Conservation (phyloP, 2,329 filamentous ascomycete genomes). For the Alternaria novae-zelandiae region DNA sequence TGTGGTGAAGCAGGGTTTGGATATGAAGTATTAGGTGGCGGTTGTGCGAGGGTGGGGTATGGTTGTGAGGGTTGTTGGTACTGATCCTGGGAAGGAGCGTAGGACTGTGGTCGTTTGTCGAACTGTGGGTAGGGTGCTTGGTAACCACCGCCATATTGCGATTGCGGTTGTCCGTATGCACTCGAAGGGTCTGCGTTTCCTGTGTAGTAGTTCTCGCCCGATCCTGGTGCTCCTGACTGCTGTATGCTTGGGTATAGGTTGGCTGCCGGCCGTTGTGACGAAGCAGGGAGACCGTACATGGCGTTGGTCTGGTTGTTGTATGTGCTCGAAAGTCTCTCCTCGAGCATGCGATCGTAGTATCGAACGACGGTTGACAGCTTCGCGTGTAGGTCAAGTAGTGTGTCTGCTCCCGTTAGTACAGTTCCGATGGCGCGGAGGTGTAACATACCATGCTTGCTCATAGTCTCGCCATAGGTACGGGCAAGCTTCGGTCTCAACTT, state of each 20-base stretch:
- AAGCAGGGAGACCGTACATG: constrained; percentile 47
- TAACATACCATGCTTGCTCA: constrained; percentile 93
- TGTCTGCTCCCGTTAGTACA: constrained; percentile 66
- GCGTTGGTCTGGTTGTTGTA: constrained; percentile 78
- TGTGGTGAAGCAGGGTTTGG: constrained; percentile 46
- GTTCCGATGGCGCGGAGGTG: not conserved
- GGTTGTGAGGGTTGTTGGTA: constrained; percentile 46
- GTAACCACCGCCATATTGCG: constrained; percentile 58
- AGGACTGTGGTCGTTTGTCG: constrained; percentile 41
- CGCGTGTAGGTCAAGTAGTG: constrained; percentile 88
- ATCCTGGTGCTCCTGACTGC: constrained; percentile 41
- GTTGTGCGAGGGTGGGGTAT: constrained; percentile 43
- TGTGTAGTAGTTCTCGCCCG: constrained; percentile 83
- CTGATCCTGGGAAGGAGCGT: constrained; percentile 36
- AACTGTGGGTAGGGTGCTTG: constrained; percentile 44
- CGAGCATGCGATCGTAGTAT: constrained; percentile 97
- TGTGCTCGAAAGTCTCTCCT: constrained; percentile 90
- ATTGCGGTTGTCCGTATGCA: constrained; percentile 58
- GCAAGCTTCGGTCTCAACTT: constrained; percentile 90
- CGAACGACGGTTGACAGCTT: constrained; percentile 95
- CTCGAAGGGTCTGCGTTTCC: constrained; percentile 63
- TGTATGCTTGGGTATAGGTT: constrained; percentile 74
- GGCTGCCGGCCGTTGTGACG: constrained; percentile 54
- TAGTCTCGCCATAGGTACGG: constrained; percentile 94
- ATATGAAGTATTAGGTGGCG: constrained; percentile 32